Evolutionary conservation across 1,284 basidiomycete species (phyloP), one percentile per base, ranked within the genome.

Genomic region (Tranzscheliella williamsii): DNA sequence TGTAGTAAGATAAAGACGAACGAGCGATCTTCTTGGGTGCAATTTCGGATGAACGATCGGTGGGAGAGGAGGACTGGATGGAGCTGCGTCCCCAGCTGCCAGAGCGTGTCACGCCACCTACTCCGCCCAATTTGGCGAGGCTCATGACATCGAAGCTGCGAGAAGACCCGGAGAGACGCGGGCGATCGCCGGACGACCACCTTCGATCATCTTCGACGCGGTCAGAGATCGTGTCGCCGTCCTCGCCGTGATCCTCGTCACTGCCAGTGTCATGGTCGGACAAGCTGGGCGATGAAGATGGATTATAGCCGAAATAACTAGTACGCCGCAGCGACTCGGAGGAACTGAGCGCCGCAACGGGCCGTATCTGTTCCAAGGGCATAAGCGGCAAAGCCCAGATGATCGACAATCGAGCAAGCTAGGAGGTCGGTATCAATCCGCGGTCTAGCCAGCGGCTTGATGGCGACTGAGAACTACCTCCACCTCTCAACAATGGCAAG

Each of bases 21-120:
- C 38, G 57, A 12, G 38, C 38, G 7, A 51, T 31, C 24, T 43
- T 45, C 6, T 60, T 47, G 15, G 29, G 39, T 7, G 44, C 7
- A 11, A 30, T 45, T 17, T 42, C 42, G 24, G 56, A 29, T 11
- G 11, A 11, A 9, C 18, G 32, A 18, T 20, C 18, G 2, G 47
- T 40, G 15, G 34, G 44, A 18, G 51, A 61, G 9, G 23, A 18
- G 17, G 49, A 46, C 17, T 47, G 51, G 12, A 61, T 31, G 4
- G 60, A 53, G 40, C 42, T 55, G 39, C 44, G 53, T 15, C 66
- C 57, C 67, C 69, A 70, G 35, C 67, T 70, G 27, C 69, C 69
- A 2, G 69, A 72, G 20, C 69, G 64, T 3, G 63, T 70, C 16
- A 72, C 69, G 20, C 69, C 69, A 18, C 67, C 69, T 1, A 70